phyloP scores from a whole-genome alignment of 108 stramenopile genomes.

The Nitzschia sp. region DNA sequence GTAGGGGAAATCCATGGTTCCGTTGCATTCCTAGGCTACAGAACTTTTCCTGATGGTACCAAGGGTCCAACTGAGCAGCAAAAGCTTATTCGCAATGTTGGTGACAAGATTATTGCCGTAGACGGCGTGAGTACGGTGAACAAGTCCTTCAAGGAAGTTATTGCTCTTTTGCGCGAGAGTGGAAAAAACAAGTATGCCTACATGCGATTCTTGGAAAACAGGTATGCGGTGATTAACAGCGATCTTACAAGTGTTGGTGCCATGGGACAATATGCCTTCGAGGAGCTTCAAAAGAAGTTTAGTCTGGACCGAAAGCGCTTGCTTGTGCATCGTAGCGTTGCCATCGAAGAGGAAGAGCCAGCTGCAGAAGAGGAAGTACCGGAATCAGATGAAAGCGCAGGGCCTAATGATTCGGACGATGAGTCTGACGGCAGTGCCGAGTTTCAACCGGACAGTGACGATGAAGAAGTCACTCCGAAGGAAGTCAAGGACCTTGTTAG shows the following conservation, averaged over 20 bases:
- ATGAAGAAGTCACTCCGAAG: constrained; percentile 48
- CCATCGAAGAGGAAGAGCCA: constrained; percentile 25
- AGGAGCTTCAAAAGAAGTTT: constrained; percentile 62
- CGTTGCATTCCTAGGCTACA: constrained; percentile 79
- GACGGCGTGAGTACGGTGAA: constrained; percentile 75
- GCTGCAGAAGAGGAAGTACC: constrained; percentile 32
- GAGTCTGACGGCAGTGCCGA: constrained; percentile 69
- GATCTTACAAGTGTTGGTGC: constrained; percentile 67
- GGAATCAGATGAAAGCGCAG: constrained; percentile 39
- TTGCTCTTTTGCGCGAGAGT: constrained; percentile 59
- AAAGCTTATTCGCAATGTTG: constrained; percentile 59
- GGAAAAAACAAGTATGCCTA: constrained; percentile 66
- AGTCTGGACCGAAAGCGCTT: constrained; percentile 66
- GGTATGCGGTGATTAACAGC: constrained; percentile 41
- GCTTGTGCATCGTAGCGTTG: constrained; percentile 48
- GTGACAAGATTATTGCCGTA: constrained; percentile 83
- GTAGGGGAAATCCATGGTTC: constrained; percentile 77
- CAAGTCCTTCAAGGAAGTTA: constrained; percentile 80
- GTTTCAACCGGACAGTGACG: constrained; percentile 80
- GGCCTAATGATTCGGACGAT: constrained; percentile 58
- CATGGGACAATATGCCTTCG: constrained; percentile 56
- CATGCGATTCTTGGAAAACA: constrained; percentile 68
- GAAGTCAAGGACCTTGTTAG: constrained; percentile 18
- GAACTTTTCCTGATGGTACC: constrained; percentile 57
- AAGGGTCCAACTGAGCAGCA: constrained; percentile 72